phyloP scores from a whole-genome alignment of 78 protist genomes.

The Guillardia theta region DNA sequence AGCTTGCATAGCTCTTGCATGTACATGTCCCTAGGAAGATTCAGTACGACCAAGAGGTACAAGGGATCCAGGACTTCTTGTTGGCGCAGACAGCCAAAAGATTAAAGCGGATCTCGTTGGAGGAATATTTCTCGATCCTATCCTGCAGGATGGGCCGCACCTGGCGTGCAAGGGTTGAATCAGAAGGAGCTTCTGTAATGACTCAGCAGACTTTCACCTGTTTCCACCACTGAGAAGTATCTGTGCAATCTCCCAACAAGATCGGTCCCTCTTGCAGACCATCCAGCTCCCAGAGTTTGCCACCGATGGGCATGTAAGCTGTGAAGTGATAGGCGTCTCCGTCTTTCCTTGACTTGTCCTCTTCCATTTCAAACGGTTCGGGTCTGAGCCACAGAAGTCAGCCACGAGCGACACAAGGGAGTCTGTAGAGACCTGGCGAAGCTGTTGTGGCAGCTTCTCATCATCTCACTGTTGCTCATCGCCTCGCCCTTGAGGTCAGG shows the following conservation, averaged over 20 bases:
- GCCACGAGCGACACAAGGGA: too few species aligned
- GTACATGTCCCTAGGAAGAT: too few species aligned
- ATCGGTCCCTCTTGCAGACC: conserved; percentile 88
- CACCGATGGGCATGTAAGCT: conserved; percentile 82
- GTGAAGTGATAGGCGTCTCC: conserved; percentile 90
- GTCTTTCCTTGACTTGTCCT: not conserved
- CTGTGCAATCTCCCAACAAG: not conserved
- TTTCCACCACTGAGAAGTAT: conserved; percentile 42
- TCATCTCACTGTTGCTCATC: conserved; percentile 74
- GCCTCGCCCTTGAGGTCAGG: conserved; percentile 78
- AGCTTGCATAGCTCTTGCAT: too few species aligned
- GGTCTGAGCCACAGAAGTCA: not conserved
- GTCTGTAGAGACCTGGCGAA: conserved; percentile 62
- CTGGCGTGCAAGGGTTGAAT: not conserved
- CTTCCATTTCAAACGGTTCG: conserved; percentile 73
- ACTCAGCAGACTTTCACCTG: not conserved
- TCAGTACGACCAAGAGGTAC: too few species aligned
- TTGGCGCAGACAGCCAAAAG: conserved; percentile 76
- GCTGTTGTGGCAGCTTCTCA: conserved; percentile 81
- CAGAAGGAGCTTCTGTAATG: not conserved
- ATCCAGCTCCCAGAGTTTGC: conserved; percentile 89
- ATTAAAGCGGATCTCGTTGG: conserved; percentile 82
- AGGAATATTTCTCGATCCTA: conserved; percentile 59
- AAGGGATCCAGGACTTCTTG: not conserved
- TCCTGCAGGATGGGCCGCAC: conserved; percentile 52